Evolutionary conservation across 331 rosid genomes (phyloP).

Genomic region (Prunus yedoensis): DNA sequence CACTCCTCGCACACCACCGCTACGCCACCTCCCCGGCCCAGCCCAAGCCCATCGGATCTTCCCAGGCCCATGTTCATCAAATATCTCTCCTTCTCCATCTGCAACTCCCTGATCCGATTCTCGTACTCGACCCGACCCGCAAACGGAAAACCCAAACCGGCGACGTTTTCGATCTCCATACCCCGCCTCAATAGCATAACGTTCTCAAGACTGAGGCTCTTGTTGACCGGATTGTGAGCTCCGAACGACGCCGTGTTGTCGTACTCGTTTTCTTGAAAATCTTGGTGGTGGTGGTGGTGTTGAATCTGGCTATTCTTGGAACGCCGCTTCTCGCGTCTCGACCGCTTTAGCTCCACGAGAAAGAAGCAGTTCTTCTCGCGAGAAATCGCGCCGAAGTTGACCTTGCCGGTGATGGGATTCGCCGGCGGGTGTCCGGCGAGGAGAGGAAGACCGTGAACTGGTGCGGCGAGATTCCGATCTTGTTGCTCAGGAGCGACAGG

Average conservation of each 20-base stretch:
- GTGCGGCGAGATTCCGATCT: slow-evolving; percentile 57
- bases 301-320: slow-evolving; percentile 2
- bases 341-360: slow-evolving; percentile 53
- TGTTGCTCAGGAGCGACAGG: slow-evolving; percentile 34
- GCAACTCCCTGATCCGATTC: slow-evolving; percentile 21
- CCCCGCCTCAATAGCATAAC: slow-evolving; percentile 54
- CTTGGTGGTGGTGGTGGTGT: slow-evolving; percentile 19
- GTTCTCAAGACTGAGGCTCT: slow-evolving; percentile 38
- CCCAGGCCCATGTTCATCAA: slow-evolving; percentile 18
- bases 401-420: slow-evolving; percentile 48
- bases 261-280: neutral
- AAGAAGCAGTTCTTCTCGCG: slow-evolving; percentile 45
- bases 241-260: slow-evolving; percentile 1
- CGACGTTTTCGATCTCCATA: neutral
- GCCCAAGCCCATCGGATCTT: neutral
- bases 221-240: slow-evolving; percentile 7
- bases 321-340: slow-evolving; percentile 43
- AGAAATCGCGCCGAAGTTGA: slow-evolving; percentile 44
- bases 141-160: slow-evolving; percentile 26
- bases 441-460: slow-evolving; percentile 49
- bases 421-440: slow-evolving; percentile 26
- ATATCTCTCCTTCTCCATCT: slow-evolving; percentile 28
- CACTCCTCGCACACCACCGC: slow-evolving; percentile 29
- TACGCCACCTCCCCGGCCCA: neutral
- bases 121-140: slow-evolving; percentile 33